Percentiles rank a stretch among this genome's conserved stretches.
Evolutionary conservation across 2,329 filamentous ascomycete species (phyloP).

Genomic region (Macrophomina pseudophaseolina): DNA sequence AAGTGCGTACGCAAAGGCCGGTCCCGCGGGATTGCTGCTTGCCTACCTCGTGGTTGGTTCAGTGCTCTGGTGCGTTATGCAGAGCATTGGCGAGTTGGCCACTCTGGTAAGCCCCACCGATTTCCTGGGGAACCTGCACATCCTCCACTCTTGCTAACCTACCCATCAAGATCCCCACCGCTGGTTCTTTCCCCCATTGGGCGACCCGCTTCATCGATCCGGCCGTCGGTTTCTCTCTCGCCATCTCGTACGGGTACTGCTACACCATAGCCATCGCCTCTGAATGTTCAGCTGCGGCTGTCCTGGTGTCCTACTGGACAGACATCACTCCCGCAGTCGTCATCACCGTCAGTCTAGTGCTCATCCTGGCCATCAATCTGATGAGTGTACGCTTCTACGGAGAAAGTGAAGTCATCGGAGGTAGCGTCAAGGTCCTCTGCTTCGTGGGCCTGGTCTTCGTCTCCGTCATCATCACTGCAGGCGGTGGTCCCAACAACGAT

Average conservation of each 20-base stretch:
- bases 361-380: constrained; percentile 22
- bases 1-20: constrained; percentile 45
- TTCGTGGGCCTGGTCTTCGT: constrained; percentile 54
- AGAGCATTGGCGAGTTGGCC: constrained; percentile 88
- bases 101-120: constrained; percentile 62
- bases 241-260: constrained; percentile 90
- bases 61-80: constrained; percentile 92
- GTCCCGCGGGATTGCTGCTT: constrained; percentile 43
- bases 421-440: constrained; percentile 49
- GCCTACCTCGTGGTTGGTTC: constrained; percentile 68
- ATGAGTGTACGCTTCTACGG: constrained; percentile 30
- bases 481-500: constrained; percentile 60
- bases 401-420: constrained; percentile 55
- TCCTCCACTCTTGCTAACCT: not conserved
- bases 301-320: constrained; percentile 84
- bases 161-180: constrained; percentile 67
- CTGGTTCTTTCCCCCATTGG: constrained; percentile 90
- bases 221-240: constrained; percentile 94
- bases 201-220: constrained; percentile 94
- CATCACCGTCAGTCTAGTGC: constrained; percentile 12
- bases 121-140: not conserved
- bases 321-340: constrained; percentile 31
- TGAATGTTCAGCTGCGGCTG: constrained; percentile 84
- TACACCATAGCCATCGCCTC: constrained; percentile 85
- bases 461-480: constrained; percentile 30